Evolutionary conservation across 2,329 filamentous ascomycete genomes (phyloP).

Genomic region (Fusarium goolgardi): DNA sequence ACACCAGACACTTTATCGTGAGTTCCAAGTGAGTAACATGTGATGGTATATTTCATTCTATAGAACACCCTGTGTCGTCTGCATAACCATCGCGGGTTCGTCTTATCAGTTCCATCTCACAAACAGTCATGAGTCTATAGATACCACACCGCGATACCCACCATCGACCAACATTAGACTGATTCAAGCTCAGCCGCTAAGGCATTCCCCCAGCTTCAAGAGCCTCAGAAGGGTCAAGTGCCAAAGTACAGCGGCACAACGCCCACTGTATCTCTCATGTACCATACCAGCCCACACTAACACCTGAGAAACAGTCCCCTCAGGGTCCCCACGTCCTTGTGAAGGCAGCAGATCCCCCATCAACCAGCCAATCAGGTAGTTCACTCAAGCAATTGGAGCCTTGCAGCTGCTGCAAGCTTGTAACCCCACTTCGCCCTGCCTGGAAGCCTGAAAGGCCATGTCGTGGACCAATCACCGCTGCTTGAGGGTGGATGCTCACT

Average conservation of each 20-base stretch:
- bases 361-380: slow-evolving; percentile 36
- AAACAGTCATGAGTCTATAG: slow-evolving; percentile 33
- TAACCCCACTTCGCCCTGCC: slow-evolving; percentile 30
- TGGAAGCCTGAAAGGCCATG: not conserved
- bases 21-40: slow-evolving; percentile 3
- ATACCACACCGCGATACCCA: slow-evolving; percentile 28
- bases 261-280: slow-evolving; percentile 34
- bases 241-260: slow-evolving; percentile 23
- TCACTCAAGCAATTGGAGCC: slow-evolving; percentile 25
- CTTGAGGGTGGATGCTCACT: not conserved
- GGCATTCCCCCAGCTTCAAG: slow-evolving; percentile 17
- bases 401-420: slow-evolving; percentile 26
- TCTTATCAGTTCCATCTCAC: slow-evolving; percentile 34
- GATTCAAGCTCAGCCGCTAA: slow-evolving; percentile 24
- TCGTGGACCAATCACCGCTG: slow-evolving; percentile 37
- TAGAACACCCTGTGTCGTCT: slow-evolving; percentile 1
- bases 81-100: slow-evolving; percentile 34
- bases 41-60: slow-evolving; percentile 10
- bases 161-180: slow-evolving; percentile 14
- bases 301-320: slow-evolving; percentile 12
- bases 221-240: slow-evolving; percentile 32
- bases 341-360: slow-evolving; percentile 34
- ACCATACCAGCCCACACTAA: slow-evolving; percentile 31
- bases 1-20: slow-evolving; percentile 4
- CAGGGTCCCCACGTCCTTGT: slow-evolving; percentile 39